Evolutionary conservation across 352 stramenopile species (phyloP).

Genomic region (Phytophthora fragariae): DNA sequence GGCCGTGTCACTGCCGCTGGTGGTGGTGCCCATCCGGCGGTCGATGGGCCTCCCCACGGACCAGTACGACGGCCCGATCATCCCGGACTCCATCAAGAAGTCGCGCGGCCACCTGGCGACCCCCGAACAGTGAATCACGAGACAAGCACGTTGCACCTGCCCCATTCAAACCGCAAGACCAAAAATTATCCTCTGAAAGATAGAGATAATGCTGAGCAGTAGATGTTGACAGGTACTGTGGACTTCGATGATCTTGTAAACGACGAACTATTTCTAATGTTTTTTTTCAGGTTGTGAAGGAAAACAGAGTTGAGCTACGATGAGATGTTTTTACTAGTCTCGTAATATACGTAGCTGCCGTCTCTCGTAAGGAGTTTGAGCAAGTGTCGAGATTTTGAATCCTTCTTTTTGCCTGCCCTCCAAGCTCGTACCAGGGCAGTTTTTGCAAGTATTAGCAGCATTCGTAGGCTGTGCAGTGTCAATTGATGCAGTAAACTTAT

Average conservation of each 20-base stretch:
- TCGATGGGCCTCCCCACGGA: constrained; percentile 88
- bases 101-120: constrained; percentile 73
- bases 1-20: constrained; percentile 70
- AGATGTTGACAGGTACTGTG: constrained; percentile 19
- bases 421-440: too few species aligned
- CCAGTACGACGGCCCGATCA: constrained; percentile 89
- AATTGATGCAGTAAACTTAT: too few species aligned
- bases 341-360: constrained; percentile 21
- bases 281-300: constrained; percentile 1
- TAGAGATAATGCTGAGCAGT: constrained; percentile 5
- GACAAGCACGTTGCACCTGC: constrained; percentile 6
- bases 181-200: background rate
- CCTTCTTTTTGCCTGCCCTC: too few species aligned
- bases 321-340: background rate
- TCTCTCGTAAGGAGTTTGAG: background rate
- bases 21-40: constrained; percentile 85
- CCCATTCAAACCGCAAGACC: constrained; percentile 19
- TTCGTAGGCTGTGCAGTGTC: too few species aligned
- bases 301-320: background rate
- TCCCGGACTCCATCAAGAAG: constrained; percentile 79
- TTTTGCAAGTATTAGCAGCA: too few species aligned
- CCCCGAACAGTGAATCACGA: constrained; percentile 42
- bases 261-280: background rate
- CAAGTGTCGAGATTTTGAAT: background rate
- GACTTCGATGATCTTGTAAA: background rate